Conservation (phyloP, 2,329 filamentous ascomycete genomes). For the Aspergillus sp. region DNA sequence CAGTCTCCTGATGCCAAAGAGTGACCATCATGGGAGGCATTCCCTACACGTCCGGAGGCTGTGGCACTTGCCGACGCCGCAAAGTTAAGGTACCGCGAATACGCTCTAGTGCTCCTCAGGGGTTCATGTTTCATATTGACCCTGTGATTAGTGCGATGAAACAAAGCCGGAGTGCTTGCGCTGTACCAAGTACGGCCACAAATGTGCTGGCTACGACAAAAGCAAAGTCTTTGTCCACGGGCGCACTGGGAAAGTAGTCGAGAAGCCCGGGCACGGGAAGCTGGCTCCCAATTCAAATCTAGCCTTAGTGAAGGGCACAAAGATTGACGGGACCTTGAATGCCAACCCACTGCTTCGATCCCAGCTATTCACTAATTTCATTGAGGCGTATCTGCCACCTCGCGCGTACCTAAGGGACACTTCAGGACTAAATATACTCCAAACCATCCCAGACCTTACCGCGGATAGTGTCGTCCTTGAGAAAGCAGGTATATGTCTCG, state of each 20-base stretch:
- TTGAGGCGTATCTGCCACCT: conserved; percentile 9
- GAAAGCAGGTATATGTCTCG: conserved; percentile 16
- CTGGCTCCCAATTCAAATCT: neutral
- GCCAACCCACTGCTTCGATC: conserved; percentile 13
- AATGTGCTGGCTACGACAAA: conserved; percentile 21
- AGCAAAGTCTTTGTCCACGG: conserved; percentile 18
- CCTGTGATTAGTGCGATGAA: conserved; percentile 22
- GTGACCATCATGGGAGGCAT: conserved; percentile 15
- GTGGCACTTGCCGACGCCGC: conserved; percentile 21
- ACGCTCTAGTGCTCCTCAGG: no score
- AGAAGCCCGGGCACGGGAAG: neutral
- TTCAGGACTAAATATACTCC: conserved; percentile 7
- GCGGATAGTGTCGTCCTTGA: conserved; percentile 16
- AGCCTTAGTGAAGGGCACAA: neutral
- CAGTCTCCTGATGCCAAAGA: neutral
- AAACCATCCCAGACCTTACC: conserved; percentile 15
- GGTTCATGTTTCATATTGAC: neutral
- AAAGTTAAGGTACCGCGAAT: conserved; percentile 19
- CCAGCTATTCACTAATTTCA: conserved; percentile 16
- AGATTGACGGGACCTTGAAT: conserved; percentile 14
- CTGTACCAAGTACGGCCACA: conserved; percentile 25
- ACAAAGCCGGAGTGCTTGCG: conserved; percentile 21
- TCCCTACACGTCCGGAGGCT: conserved; percentile 20
- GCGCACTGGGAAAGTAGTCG: conserved; percentile 2
- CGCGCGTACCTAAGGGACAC: conserved; percentile 2